A percentile compares a stretch with the other conserved stretches of the same genome.
Evolutionary conservation across 768 basidiomycete species (phyloP).

Genomic region (Antrodiella citrinella): DNA sequence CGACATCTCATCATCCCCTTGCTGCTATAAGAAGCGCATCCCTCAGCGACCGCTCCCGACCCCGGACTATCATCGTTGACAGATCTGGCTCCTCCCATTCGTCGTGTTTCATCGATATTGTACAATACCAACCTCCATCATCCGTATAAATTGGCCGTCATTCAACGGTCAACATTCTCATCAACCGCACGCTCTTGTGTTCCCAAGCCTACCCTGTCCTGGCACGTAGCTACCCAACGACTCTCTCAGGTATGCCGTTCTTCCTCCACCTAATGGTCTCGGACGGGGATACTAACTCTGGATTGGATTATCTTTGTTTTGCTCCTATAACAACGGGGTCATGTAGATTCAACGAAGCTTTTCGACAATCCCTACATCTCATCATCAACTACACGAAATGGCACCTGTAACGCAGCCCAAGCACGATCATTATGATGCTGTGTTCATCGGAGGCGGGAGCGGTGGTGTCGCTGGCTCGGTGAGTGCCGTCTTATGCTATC

Average conservation of each 20-base stretch:
- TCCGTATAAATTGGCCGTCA: too few species aligned
- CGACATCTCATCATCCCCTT: too few species aligned
- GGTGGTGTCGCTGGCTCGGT: slow-evolving; percentile 88
- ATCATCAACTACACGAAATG: slow-evolving; percentile 13
- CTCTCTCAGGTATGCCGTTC: slow-evolving; percentile 10
- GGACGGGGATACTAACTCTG: background rate
- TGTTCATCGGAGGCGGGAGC: slow-evolving; percentile 89
- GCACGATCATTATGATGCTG: slow-evolving; percentile 67
- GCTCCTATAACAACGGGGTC: background rate
- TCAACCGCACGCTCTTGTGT: background rate
- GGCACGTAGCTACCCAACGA: slow-evolving; percentile 1
- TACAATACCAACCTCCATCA: too few species aligned
- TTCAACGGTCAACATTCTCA: background rate
- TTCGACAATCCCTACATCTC: slow-evolving; percentile 3
- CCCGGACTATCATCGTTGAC: too few species aligned
- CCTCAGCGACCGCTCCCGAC: too few species aligned
- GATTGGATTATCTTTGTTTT: background rate
- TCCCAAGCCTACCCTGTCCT: background rate
- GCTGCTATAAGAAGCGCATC: too few species aligned
- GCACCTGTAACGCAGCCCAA: slow-evolving; percentile 72
- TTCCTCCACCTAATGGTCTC: background rate
- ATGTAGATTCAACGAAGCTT: slow-evolving; percentile 27
- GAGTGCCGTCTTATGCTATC: too few species aligned
- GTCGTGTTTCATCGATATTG: too few species aligned
- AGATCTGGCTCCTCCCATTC: too few species aligned